Conservation (phyloP, 2,329 filamentous ascomycete genomes). For the Sporothrix protearum region DNA sequence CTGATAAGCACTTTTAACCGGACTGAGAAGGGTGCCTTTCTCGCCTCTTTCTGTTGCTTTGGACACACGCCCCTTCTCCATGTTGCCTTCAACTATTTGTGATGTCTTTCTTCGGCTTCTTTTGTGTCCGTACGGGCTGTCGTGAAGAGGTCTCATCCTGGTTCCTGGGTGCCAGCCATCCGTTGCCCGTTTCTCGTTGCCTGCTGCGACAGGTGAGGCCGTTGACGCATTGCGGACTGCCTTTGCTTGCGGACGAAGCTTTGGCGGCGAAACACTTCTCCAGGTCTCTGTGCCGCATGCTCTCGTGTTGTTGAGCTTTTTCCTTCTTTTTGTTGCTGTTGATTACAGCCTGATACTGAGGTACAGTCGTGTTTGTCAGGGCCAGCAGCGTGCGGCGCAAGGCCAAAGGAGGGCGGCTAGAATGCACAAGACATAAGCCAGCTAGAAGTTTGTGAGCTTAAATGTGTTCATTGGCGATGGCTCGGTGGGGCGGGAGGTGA, state of each 20-base stretch:
- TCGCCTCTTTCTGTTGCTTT: not conserved
- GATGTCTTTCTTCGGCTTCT: constrained; percentile 5
- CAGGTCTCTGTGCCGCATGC: not conserved
- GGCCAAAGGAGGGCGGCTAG: not conserved
- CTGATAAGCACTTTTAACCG: constrained; percentile 9
- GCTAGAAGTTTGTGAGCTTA: not conserved
- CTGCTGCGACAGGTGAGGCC: not conserved
- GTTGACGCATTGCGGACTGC: not conserved
- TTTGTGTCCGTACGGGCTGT: not conserved
- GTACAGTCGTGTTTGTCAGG: not conserved
- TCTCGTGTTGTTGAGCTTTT: not conserved
- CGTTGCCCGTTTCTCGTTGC: not conserved
- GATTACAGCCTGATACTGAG: not conserved
- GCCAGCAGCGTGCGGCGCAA: not conserved
- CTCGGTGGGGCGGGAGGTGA: not conserved
- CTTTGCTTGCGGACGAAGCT: not conserved
- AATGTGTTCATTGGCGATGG: not conserved
- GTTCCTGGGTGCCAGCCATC: constrained; percentile 2
- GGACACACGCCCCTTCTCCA: not conserved
- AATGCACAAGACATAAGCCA: not conserved
- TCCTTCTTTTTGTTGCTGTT: not conserved
- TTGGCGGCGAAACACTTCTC: not conserved
- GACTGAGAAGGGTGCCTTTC: not conserved
- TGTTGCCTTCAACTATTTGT: not conserved
- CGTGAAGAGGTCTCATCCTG: not conserved